phyloP scores from a whole-genome alignment of 371 early-diverging fungal species.

The Gilbertella persicaria region DNA sequence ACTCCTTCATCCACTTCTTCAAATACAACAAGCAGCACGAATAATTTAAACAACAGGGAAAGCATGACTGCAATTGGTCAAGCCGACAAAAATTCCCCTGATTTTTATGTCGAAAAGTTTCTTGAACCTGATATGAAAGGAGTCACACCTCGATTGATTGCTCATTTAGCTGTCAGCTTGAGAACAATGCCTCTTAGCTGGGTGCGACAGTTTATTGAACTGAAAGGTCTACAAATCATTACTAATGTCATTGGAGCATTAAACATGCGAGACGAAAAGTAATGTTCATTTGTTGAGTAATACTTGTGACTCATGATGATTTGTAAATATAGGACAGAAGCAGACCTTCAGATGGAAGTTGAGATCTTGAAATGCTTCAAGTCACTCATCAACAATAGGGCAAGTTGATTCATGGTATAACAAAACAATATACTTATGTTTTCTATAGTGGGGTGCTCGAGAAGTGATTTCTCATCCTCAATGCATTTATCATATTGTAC shows the following conservation, averaged over 20 bases:
- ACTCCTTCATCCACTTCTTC: slow-evolving; percentile 15
- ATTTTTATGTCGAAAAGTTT: slow-evolving; percentile 65
- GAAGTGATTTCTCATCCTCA: slow-evolving; percentile 76
- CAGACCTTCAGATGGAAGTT: slow-evolving; percentile 76
- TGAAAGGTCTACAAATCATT: slow-evolving; percentile 68
- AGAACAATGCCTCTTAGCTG: slow-evolving; percentile 76
- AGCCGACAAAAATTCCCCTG: slow-evolving; percentile 63
- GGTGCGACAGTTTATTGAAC: slow-evolving; percentile 71
- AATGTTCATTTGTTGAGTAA: too few species aligned
- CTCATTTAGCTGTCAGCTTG: slow-evolving; percentile 65
- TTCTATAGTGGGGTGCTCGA: slow-evolving; percentile 73
- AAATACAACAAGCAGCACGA: slow-evolving; percentile 1
- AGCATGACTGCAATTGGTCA: slow-evolving; percentile 15
- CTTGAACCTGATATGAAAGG: slow-evolving; percentile 60
- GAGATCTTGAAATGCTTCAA: slow-evolving; percentile 84
- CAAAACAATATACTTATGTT: not conserved
- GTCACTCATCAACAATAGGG: slow-evolving; percentile 72
- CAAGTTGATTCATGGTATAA: slow-evolving; percentile 17
- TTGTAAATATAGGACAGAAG: slow-evolving; percentile 69
- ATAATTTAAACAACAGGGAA: slow-evolving; percentile 17
- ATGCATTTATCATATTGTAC: slow-evolving; percentile 71
- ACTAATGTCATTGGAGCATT: slow-evolving; percentile 66
- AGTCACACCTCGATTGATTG: slow-evolving; percentile 59
- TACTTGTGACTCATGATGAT: too few species aligned
- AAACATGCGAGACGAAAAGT: slow-evolving; percentile 51